Percentiles rank a stretch among this genome's conserved stretches.
phyloP scores from a whole-genome alignment of 352 stramenopile species.

The Phytophthora agathidicida region DNA sequence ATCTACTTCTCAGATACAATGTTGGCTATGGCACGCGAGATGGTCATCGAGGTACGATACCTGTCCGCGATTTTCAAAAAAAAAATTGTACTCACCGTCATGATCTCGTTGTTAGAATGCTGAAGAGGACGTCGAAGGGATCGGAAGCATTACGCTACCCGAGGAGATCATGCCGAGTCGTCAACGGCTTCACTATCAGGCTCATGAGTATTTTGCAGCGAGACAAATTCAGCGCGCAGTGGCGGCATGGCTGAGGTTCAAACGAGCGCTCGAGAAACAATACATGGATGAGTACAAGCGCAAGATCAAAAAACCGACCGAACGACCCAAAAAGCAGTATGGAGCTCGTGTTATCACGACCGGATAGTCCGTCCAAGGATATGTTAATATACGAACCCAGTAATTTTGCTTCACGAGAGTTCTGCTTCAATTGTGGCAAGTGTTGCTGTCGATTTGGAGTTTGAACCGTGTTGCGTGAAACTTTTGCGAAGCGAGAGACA shows the following conservation, averaged over 20 bases:
- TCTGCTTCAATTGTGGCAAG: constrained; percentile 7
- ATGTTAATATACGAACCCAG: too few relatives aligned
- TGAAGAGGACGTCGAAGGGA: constrained; percentile 33
- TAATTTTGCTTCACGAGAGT: neutral
- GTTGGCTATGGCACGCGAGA: constrained; percentile 71
- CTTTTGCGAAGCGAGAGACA: constrained; percentile 72
- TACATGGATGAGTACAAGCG: constrained; percentile 79
- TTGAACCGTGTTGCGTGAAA: constrained; percentile 44
- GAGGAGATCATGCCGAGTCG: constrained; percentile 12
- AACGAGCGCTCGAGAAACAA: constrained; percentile 61
- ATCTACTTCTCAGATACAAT: constrained; percentile 89
- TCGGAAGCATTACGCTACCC: constrained; percentile 36
- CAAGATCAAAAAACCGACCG: constrained; percentile 76
- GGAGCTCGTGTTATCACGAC: constrained; percentile 70
- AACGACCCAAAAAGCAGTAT: constrained; percentile 66
- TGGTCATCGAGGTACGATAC: constrained; percentile 77
- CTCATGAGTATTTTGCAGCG: constrained; percentile 71
- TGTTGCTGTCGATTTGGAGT: constrained; percentile 13
- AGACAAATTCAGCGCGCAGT: constrained; percentile 61
- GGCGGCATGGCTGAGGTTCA: constrained; percentile 53
- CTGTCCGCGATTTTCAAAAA: neutral
- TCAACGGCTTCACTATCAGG: constrained; percentile 54
- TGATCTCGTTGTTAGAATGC: neutral
- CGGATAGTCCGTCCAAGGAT: constrained; percentile 44
- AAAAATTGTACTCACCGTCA: neutral